Base-by-base conservation (phyloP, 345 rosid genomes). In the Physaria fendleri region DNA sequence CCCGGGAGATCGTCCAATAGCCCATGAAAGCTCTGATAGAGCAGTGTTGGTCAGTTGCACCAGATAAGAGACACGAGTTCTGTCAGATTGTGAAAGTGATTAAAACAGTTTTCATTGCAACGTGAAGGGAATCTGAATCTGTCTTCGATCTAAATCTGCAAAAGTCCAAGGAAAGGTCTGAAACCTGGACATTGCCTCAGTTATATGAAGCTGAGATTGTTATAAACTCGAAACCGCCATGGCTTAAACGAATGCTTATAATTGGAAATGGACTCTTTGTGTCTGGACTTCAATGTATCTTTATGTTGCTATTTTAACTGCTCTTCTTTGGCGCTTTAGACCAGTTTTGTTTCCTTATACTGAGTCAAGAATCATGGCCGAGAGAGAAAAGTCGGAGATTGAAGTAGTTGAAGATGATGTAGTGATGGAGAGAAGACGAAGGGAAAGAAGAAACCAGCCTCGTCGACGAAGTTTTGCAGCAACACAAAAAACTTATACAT, bases 231-330 rank as follows among this genome's bases (percentile, higher is more conserved):
- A 73, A 71, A 64, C 81, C 81, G 8, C 94, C 97, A 0, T 83
- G 85, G 95, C 12, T 57, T 2, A 92, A 79, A 78, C 64, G 76
- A 50, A 17, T 89, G 61, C 86, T 43, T 77, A 64, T 64, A 79
- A 82, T 20, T 93, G 95, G 99, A 85, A 66, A 62, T 93, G 91
- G 95, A 85, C 89, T 5, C 54, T 81, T 8, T 82, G 63, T 25
- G 85, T 83, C 0, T 93, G 91, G 95, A 56, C 76, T n/a, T 79
- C 91, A 1, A 33, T 89, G 28, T 71, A 73, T 29, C 51, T 81
- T 3, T 89, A 74, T 72, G 29, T 71, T 1, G 21, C 43, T 28
- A 47, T 83, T 18, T 62, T 92, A 9, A 2, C 72, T 1, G 4
- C 65, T 1, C 54, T 88, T 37, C 13, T 80, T 2, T 55, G 74